Evolutionary conservation across 257 asterid species (phyloP), one percentile per base, ranked within the genome.

Genomic region (Solanum lycopersicoides): DNA sequence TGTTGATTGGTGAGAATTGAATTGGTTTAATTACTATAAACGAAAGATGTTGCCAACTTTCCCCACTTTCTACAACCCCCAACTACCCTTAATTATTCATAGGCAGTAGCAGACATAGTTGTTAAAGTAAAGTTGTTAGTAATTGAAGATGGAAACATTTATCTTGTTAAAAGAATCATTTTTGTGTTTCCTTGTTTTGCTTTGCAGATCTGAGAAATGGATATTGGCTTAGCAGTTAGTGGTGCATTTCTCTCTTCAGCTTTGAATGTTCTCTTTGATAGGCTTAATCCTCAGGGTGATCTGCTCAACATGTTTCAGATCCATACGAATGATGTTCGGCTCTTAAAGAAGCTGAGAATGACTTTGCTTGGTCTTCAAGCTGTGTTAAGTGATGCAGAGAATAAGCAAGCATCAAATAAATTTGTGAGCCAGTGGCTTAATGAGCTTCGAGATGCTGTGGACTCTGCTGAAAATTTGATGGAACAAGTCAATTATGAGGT

Each of bases 351-450:
- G 6, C 84, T 88, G 50, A 53, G 25, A 42, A 30, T 25, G 18
- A 84, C 56, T 28, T 47, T 88, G 71, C 37, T 28, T 53, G 60
- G 76, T 12, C 23, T 90, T 15, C 39, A 35, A 3, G 34, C 60
- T 6, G 92, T 90, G 86, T 89, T 90, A 82, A 47, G 28, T 63
- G 90, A 88, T 74, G 90, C 86, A 12, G 87, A 89, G 44, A 34
- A 50, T 21, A 87, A 69, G 87, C 87, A 86, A 73, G 25, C 71
- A 4, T 47, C 56, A 2, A 50, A 63, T 10, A 7, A 2, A 30
- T 45, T 83, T 25, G 83, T 90, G 18, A 83, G 53, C 34, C 56
- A 66, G n/a, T 86, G 92, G 92, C 66, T 90, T 12, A 72, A 39
- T 42, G 60, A 83, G 11, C 86, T 90, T 44, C 68, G 35, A 3